Evolutionary conservation across 768 basidiomycete genomes (phyloP), one percentile per base, ranked within the genome.

Genomic region (Tylopilus intermedius): DNA sequence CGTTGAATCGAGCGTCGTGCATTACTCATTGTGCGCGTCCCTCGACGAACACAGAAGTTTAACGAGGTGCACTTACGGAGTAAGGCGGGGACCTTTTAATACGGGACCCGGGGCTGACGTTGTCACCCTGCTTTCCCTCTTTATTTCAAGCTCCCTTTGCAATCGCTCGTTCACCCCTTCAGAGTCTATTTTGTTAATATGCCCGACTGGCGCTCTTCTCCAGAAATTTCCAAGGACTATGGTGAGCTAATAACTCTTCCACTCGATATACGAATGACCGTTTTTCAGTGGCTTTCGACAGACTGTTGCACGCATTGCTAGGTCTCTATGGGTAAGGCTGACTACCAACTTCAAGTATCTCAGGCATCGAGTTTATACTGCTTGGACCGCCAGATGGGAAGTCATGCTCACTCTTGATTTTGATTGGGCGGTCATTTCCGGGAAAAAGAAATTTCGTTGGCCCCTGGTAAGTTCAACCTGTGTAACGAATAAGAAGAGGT

Each of bases 391-490:
- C 45, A 76, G 74, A 27, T 78, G 76, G 76, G 76, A 79, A 62
- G 65, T 76, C 42, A 45, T 69, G 39, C 70, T 71, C 41, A 74
- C 76, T 10, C 59, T 74, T 15, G 56, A 67, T 50, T 79, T 78
- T 49, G 77, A 78, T 55, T 72, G 67, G 68, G 66, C 65, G 4
- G 67, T 75, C 35, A 55, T 78, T 49, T 62, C 62, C 8, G 71
- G 77, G 22, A 76, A 67, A 62, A 68, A 64, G 39, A 68, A 65
- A 55, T 79, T 76, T 59, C 67, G 74, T 40, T 78, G 77, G 78
- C 78, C 77, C 5, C 55, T 78, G 66, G 75, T 72, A 46, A 56
- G 81, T 72, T 21, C 5, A 14, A 39, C 10, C 8, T 7, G 32
- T 47, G 4, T n/a, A 32, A 47, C 6, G 47, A 24, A 30, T 14